phyloP scores from a whole-genome alignment of 139 green algal genomes.

The Penium margaritaceum region DNA sequence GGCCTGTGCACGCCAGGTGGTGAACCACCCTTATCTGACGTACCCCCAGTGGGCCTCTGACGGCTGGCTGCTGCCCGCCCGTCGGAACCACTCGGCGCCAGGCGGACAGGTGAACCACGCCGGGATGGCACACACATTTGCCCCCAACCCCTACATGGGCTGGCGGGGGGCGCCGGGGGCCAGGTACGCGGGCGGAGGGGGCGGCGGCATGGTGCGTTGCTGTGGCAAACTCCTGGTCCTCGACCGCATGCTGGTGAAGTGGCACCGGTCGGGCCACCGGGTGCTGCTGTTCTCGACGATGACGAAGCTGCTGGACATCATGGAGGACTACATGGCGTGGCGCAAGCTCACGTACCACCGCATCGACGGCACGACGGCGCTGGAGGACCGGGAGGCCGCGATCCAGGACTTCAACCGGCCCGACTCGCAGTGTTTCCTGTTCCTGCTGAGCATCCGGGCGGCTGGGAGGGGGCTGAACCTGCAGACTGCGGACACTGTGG shows the following conservation, averaged over 20 bases:
- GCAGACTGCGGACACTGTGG: slow-evolving; percentile 87
- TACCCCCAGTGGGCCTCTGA: slow-evolving; percentile 22
- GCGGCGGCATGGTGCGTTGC: slow-evolving; percentile 19
- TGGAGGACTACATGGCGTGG: slow-evolving; percentile 61
- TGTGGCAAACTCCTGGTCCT: slow-evolving; percentile 64
- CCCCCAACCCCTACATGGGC: no score
- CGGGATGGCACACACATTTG: no score
- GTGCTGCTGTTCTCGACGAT: slow-evolving; percentile 84
- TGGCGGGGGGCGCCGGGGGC: background rate
- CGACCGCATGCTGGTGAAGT: slow-evolving; percentile 85
- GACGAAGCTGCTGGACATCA: slow-evolving; percentile 66
- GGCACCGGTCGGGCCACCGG: slow-evolving; percentile 58
- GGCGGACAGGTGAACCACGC: no score
- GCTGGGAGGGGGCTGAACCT: slow-evolving; percentile 87
- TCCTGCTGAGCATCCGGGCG: slow-evolving; percentile 88
- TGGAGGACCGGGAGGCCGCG: slow-evolving; percentile 68
- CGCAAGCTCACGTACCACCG: slow-evolving; percentile 79
- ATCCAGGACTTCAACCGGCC: slow-evolving; percentile 84
- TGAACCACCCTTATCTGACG: slow-evolving; percentile 90
- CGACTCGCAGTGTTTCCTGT: slow-evolving; percentile 76
- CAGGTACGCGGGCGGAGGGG: background rate
- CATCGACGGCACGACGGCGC: slow-evolving; percentile 75
- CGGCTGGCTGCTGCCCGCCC: slow-evolving; percentile 4
- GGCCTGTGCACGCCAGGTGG: no score
- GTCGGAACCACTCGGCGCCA: no score